Evolutionary conservation across 1,284 basidiomycete genomes (phyloP), one percentile per base, ranked within the genome.

Genomic region (Apiotrichum mycotoxinovorans): DNA sequence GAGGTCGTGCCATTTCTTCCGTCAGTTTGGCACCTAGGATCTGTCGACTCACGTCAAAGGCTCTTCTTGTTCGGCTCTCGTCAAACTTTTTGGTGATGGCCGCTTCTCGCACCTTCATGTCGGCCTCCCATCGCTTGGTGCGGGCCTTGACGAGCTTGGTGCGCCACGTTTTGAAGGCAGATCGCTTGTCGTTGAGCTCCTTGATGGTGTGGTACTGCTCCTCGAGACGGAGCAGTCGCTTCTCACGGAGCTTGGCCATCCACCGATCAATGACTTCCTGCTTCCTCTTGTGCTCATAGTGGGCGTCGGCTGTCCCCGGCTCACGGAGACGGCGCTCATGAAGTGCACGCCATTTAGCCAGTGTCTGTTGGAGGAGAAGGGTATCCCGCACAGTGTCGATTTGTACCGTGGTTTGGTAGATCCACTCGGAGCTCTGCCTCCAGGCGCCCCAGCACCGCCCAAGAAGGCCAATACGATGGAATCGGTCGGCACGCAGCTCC

Each of bases 381-480:
- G 63, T 66, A 38, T 66, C 45, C 7, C 73, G 64, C 0, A 72
- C 73, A 0, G 44, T 54, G 49, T 74, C 69, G 42, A 76, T 74
- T 51, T 75, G 71, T 17, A 45, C 50, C 15, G 66, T 68, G 2
- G 73, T 75, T 17, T 60, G 63, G 67, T 70, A 20, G 25, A 75
- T 63, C 69, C 73, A 74, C 34, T 71, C 65, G 17, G 63, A 57
- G 4, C 69, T 61, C 40, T 66, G 63, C 18, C 57, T 51, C 75
- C 75, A 77, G 42, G 69, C 66, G 48, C 72, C 70, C 63, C 66
- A 72, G 46, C 74, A 75, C 43, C 74, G 58, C 2, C 72, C 74
- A 50, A 72, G 37, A n/a, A 76, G 42, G 0, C 73, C 74, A 4
- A 69, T 52, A 8, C 64, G 58, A 52, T 71, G 68, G 46, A 74